Evolutionary conservation across 2,329 filamentous ascomycete genomes (phyloP), one percentile per base, ranked within the genome.

Genomic region (Chrysoporthe puriensis): DNA sequence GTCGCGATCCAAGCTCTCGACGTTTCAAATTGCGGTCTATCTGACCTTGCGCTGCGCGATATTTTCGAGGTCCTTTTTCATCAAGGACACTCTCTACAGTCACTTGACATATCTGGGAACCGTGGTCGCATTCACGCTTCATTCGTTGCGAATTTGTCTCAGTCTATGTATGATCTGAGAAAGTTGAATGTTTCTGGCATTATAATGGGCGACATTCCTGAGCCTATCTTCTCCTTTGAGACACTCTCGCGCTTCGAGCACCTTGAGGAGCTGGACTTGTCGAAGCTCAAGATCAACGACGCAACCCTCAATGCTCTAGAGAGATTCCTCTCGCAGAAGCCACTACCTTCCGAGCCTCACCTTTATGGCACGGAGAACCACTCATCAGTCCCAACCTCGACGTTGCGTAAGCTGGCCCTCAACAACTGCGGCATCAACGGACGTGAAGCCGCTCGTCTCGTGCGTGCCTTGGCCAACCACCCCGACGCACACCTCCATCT

Each of bases 261-360:
- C n/a, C 77, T 88, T 34, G 82, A 86, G 72, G 84, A 85, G 67
- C 75, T 88, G 18, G 81, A 88, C 70, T 75, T 88, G 40, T 87
- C 86, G 2, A 81, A 83, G 5, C 86, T 85, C 74, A 82, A 82
- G 77, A 83, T 86, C 46, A 86, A 86, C 64, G 79, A 82, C 54
- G 81, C 81, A 8, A 86, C 85, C 0, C 72, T 86, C 8, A 75
- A 79, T 46, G 77, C 80, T 1, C 74, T 88, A 32, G 80, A 83
- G 56, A 77, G 77, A 8, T 88, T 85, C 67, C 69, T 88, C 14
- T 48, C 61, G 43, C 57, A 70, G 42, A 69, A 69, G 36, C 57
- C 59, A 40, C 57, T 66, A 2, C 62, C 66, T 1, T 62, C 62
- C 26, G 69, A 63, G 21, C 65, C 68, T 46, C 43, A 18, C 32